phyloP scores from a whole-genome alignment of 129 eudicot genomes.

The Artemisia annua region DNA sequence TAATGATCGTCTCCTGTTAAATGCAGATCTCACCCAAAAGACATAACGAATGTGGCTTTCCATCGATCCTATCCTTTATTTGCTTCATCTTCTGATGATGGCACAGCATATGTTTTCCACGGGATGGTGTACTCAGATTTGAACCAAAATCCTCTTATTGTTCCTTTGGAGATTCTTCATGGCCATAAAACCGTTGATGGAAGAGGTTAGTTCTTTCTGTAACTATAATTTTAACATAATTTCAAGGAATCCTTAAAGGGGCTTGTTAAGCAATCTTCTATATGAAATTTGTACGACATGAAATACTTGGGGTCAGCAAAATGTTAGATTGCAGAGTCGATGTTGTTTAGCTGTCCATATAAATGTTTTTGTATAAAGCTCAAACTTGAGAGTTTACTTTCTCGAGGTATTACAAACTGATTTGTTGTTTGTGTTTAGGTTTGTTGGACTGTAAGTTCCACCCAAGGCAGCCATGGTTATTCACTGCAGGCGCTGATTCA shows the following conservation, averaged over 20 bases:
- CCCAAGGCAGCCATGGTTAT: slow-evolving; percentile 89
- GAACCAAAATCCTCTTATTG: slow-evolving; percentile 84
- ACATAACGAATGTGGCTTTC: slow-evolving; percentile 69
- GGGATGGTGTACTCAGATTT: slow-evolving; percentile 97
- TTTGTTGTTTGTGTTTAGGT: slow-evolving; percentile 43
- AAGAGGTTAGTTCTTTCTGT: slow-evolving; percentile 58
- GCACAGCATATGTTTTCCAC: slow-evolving; percentile 87
- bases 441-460: slow-evolving; percentile 88
- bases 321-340: no score
- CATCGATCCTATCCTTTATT: slow-evolving; percentile 90
- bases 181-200: slow-evolving; percentile 73
- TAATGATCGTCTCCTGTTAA: slow-evolving; percentile 7
- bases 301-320: no score
- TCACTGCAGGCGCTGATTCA: slow-evolving; percentile 91
- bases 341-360: no score
- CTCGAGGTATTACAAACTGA: neutral
- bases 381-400: no score
- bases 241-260: no score
- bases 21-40: slow-evolving; percentile 74
- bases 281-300: no score
- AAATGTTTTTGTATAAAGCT: no score
- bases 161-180: slow-evolving; percentile 81
- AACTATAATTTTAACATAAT: neutral
- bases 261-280: no score
- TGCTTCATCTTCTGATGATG: slow-evolving; percentile 93